Evolutionary conservation across 306 rosid genomes (phyloP).

Genomic region (Inga laurina): DNA sequence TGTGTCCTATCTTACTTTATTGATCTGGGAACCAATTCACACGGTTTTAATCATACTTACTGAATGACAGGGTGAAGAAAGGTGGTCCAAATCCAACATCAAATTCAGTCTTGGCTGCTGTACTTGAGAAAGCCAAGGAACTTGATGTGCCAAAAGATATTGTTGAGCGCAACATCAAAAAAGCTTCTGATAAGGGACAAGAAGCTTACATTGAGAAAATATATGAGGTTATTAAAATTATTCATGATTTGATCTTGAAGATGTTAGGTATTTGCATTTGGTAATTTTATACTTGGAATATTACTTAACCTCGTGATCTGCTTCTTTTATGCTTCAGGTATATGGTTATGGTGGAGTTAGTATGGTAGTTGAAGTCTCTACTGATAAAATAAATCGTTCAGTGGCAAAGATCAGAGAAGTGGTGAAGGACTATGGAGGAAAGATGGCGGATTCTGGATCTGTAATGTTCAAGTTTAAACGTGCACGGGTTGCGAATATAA

Average conservation of each 20-base stretch:
- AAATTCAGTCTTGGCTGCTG: conserved; percentile 69
- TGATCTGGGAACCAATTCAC: conserved; percentile 13
- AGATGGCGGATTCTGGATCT: conserved; percentile 96
- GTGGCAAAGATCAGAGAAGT: conserved; percentile 86
- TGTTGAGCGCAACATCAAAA: conserved; percentile 85
- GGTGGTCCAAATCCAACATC: conserved; percentile 81
- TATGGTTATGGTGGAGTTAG: conserved; percentile 95
- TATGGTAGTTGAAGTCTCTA: conserved; percentile 88
- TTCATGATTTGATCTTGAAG: conserved; percentile 25
- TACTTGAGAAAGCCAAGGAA: conserved; percentile 89
- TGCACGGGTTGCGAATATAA: conserved; percentile 74
- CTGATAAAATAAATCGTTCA: conserved; percentile 83
- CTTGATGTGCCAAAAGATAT: conserved; percentile 93
- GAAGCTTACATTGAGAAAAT: conserved; percentile 87
- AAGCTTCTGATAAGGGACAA: conserved; percentile 90
- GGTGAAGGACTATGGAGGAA: conserved; percentile 84
- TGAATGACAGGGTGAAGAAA: conserved; percentile 62
- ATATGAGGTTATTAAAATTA: conserved; percentile 60
- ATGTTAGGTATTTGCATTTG: conserved; percentile 3
- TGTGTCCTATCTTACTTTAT: neutral
- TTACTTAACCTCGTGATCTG: neutral
- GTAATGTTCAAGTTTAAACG: conserved; percentile 84
- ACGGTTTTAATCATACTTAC: conserved; percentile 21
- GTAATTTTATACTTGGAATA: conserved; percentile 24
- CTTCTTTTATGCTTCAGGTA: conserved; percentile 50